A percentile compares a stretch with the other conserved stretches of the same genome.
phyloP scores from a whole-genome alignment of 1,139 yeast species.

The Sugiyamaella paludigena region DNA sequence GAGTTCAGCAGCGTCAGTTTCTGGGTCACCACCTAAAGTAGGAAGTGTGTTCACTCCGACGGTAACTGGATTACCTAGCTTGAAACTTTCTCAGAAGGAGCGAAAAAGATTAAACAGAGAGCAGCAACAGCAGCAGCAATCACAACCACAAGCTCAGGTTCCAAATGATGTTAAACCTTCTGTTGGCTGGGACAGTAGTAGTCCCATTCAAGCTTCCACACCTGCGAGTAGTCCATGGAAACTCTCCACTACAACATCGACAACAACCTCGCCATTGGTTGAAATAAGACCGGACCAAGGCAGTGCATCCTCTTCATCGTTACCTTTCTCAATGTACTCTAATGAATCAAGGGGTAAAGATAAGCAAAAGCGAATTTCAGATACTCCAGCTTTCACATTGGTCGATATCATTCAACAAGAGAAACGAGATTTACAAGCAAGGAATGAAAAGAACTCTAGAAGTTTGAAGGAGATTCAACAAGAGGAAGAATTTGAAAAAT shows the following conservation, averaged over 20 bases:
- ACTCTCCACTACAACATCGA: neutral
- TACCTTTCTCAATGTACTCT: conserved; percentile 20
- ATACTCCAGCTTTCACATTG: conserved; percentile 25
- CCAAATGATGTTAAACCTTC: neutral
- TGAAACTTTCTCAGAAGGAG: conserved; percentile 51
- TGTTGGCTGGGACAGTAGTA: conserved; percentile 2
- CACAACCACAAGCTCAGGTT: conserved; percentile 2
- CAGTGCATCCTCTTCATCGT: conserved; percentile 1
- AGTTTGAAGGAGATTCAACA: conserved; percentile 68
- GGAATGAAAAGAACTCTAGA: conserved; percentile 37
- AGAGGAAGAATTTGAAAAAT: conserved; percentile 73
- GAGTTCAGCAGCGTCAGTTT: neutral
- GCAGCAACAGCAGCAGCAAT: conserved; percentile 9
- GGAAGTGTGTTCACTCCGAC: conserved; percentile 14
- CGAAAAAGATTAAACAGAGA: conserved; percentile 42
- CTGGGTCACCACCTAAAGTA: neutral
- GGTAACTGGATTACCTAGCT: conserved; percentile 14
- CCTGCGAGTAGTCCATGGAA: conserved; percentile 7
- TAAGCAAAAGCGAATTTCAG: neutral
- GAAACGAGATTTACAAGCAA: conserved; percentile 45
- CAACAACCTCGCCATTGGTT: neutral
- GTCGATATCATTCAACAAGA: conserved; percentile 48
- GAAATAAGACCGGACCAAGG: neutral
- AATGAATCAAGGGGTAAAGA: conserved; percentile 9
- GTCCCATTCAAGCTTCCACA: conserved; percentile 3